Evolutionary conservation across 257 asterid species (phyloP), one percentile per base, ranked within the genome.

Genomic region (Capsicum rhomboideum): DNA sequence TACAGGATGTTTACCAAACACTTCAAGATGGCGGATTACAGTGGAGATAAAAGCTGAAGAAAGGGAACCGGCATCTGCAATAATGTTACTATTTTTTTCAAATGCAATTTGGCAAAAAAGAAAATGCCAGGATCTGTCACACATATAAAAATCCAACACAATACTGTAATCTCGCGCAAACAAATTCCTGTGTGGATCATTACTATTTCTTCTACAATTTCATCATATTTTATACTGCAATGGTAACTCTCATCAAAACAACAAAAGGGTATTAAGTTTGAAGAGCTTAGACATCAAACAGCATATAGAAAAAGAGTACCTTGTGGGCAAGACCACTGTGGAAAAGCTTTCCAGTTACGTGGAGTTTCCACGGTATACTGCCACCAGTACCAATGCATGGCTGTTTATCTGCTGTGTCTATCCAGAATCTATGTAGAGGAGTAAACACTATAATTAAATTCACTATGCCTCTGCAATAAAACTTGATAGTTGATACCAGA

Each of bases 321-420:
- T 93, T 94, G 89, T 96, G 99, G 86, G 95, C 85, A 1, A 96
- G 93, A 89, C 99, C 99, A 87, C 99, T 96, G 89, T 94, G 99
- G 80, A 94, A 96, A 91, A 96, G 98, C 88, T 96, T 96, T 75
- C 99, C 99, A 9, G 90, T 82, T 71, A 92, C 91, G 84, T 90
- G 93, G 84, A 96, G 95, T 87, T 92, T 92, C 98, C 99, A 96
- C 17, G 98, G 98, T 86, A 96, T 93, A 96, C 90, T 89, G 81
- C 99, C 99, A 82, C 99, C 98, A 21, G 99, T 96, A 83, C 99
- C 99, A 85, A 96, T 92, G 91, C 99, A 96, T 75, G 99, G 99
- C 84, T 96, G 99, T 86, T 96, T 96, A 89, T 96, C 99, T n/a
- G 99, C 98, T 61, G 99, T 94, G 82, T 96, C 99, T 82, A 96